These are phyloP conservation scores for Fusarium succisae DNA, from an alignment of 2,329 filamentous ascomycete genomes.

Conservation along the genomic window DNA sequence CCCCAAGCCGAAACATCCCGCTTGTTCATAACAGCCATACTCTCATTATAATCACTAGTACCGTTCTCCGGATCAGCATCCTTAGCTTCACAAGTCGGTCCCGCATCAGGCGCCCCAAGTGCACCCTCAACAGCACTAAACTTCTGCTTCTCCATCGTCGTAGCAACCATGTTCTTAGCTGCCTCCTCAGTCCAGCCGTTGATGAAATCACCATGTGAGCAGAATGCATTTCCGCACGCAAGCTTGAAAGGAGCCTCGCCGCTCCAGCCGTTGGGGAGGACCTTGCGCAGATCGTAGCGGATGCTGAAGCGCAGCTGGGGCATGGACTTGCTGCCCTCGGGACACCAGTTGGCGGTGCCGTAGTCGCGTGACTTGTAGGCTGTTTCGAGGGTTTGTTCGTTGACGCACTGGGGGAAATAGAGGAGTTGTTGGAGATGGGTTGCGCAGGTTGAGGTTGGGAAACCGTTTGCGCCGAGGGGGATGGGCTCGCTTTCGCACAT, in stretches of 20 bases:
- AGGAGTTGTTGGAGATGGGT: slow-evolving; percentile 37
- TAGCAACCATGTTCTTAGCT: slow-evolving; percentile 51
- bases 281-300: slow-evolving; percentile 56
- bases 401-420: slow-evolving; percentile 39
- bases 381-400: slow-evolving; percentile 33
- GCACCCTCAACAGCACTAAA: slow-evolving; percentile 46
- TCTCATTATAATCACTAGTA: slow-evolving; percentile 50
- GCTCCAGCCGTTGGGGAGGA: slow-evolving; percentile 55
- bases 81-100: slow-evolving; percentile 42
- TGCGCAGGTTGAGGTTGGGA: slow-evolving; percentile 26
- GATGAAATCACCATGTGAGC: slow-evolving; percentile 59
- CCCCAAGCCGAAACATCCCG: slow-evolving; percentile 29
- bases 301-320: slow-evolving; percentile 58
- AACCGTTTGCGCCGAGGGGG: slow-evolving; percentile 31
- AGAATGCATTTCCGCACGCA: slow-evolving; percentile 52
- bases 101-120: slow-evolving; percentile 25
- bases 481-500: slow-evolving; percentile 46
- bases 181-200: slow-evolving; percentile 53
- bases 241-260: slow-evolving; percentile 56
- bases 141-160: slow-evolving; percentile 47
- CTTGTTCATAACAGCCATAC: slow-evolving; percentile 35
- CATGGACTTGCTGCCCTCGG: slow-evolving; percentile 55
- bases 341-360: slow-evolving; percentile 49
- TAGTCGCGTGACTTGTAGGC: slow-evolving; percentile 32
- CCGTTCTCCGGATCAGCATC: slow-evolving; percentile 54